Conservation (phyloP, 768 basidiomycete genomes). For the Lentinula lateritia region DNA sequence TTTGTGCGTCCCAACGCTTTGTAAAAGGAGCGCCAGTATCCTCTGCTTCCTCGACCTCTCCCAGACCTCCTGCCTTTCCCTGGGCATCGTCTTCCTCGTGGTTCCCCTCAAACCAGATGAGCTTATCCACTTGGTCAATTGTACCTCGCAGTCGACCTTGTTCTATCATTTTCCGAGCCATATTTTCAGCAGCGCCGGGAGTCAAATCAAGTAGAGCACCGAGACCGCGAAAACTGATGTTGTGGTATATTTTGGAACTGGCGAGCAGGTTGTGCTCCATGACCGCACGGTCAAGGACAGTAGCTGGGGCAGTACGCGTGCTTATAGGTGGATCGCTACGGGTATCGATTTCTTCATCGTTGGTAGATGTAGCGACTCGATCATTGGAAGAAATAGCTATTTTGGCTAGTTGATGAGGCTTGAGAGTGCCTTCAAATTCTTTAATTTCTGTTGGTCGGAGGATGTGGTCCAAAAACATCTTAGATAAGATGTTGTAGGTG, state of each 20-base stretch:
- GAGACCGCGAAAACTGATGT: conserved; percentile 93
- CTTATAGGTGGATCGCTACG: conserved; percentile 52
- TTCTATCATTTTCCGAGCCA: conserved; percentile 98
- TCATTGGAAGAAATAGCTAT: conserved; percentile 83
- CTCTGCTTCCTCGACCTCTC: conserved; percentile 82
- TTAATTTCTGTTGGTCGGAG: conserved; percentile 85
- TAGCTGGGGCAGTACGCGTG: conserved; percentile 86
- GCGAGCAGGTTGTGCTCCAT: conserved; percentile 99
- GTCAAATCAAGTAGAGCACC: conserved; percentile 87
- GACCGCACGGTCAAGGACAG: conserved; percentile 94
- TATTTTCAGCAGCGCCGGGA: conserved; percentile 90
- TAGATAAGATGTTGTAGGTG: conserved; percentile 86
- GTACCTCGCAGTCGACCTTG: conserved; percentile 89
- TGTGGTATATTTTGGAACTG: conserved; percentile 95
- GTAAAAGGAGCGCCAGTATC: conserved; percentile 88
- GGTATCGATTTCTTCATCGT: conserved; percentile 45
- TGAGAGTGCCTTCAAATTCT: conserved; percentile 82
- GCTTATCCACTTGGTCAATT: conserved; percentile 92
- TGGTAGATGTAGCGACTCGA: conserved; percentile 62
- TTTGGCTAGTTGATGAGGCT: conserved; percentile 92
- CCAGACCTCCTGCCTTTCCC: conserved; percentile 90
- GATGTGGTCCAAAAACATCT: conserved; percentile 99
- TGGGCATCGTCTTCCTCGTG: conserved; percentile 89
- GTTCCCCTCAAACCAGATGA: conserved; percentile 89
- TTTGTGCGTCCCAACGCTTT: conserved; percentile 94